Conservation (phyloP, 306 rosid genomes). For the Arachis hypogaea region DNA sequence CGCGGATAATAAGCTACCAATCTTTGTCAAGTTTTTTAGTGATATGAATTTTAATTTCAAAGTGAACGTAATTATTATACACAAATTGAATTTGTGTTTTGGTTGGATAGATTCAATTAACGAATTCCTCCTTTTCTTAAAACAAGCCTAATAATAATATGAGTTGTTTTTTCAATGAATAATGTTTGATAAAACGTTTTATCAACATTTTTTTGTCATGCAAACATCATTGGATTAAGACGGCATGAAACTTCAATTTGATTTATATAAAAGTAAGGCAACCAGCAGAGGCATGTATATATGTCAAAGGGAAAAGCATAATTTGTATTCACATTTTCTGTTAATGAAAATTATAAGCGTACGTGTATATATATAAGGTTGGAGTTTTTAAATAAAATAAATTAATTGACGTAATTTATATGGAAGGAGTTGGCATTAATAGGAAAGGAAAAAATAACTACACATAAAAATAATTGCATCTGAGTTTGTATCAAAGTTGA, state of each 20-base stretch:
- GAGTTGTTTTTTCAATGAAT: background rate
- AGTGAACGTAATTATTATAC: background rate
- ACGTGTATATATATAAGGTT: too few relatives aligned
- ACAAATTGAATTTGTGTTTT: background rate
- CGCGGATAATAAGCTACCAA: too few relatives aligned
- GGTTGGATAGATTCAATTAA: constrained; percentile 4
- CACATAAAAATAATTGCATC: too few relatives aligned
- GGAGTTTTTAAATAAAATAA: too few relatives aligned
- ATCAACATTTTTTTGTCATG: constrained; percentile 8
- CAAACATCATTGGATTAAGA: constrained; percentile 7
- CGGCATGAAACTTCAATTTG: background rate
- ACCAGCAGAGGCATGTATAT: background rate
- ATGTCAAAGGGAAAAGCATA: background rate
- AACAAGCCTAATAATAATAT: background rate
- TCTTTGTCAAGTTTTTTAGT: too few relatives aligned
- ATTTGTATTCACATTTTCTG: constrained; percentile 11
- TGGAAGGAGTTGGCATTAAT: too few relatives aligned
- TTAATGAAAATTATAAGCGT: too few relatives aligned
- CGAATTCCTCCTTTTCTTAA: background rate
- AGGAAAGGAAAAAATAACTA: too few relatives aligned
- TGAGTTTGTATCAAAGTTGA: too few relatives aligned
- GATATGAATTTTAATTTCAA: too few relatives aligned
- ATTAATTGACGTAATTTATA: too few relatives aligned
- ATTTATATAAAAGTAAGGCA: too few relatives aligned
- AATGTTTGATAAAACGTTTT: background rate